Base-by-base conservation (phyloP, 495 filamentous ascomycete species). In the Baudoinia panamericana region DNA sequence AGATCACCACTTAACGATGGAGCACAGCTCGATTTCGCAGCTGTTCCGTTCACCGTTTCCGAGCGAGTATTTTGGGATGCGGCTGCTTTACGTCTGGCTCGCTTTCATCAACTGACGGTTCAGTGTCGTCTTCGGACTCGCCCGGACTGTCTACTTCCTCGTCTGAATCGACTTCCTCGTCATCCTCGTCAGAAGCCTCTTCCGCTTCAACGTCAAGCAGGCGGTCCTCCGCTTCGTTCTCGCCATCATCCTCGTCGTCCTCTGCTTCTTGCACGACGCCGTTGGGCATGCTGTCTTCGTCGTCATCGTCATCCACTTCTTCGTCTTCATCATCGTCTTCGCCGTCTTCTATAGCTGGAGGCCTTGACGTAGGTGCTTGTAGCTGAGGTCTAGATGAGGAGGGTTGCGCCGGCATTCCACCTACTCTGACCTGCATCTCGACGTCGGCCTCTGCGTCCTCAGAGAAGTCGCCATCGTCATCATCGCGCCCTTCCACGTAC, bases 401-500 rank as follows among this genome's bases (percentile, higher is more conserved):
- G n/a, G n/a, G n/a, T n/a, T n/a, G n/a, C n/a, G n/a, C n/a, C n/a
- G n/a, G n/a, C n/a, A n/a, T n/a, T n/a, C n/a, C n/a, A n/a, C n/a
- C n/a, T n/a, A n/a, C n/a, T n/a, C n/a, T n/a, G n/a, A n/a, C n/a
- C n/a, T n/a, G n/a, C n/a, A n/a, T n/a, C n/a, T n/a, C n/a, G n/a
- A n/a, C n/a, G n/a, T n/a, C n/a, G 4, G 15, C 17, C 17, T 26
- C 28, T 5, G 18, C 33, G 16, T 22, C 45, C 51, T 19, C 50
- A 45, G 5, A 62, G 59, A 17, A 70, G 63, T 44, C 56, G 84
- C 68, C 20, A 18, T 18, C 20, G 11, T 50, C 44, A 26, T 57
- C 64, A 5, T 59, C 56, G 21, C 56, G 53, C 1, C 84, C 84
- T 56, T 94, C 88, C 3, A 94, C 80, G 50, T 93, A 96, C 21